Evolutionary conservation across 2,329 filamentous ascomycete species (phyloP).

Genomic region (Pyrenochaeta sp.): DNA sequence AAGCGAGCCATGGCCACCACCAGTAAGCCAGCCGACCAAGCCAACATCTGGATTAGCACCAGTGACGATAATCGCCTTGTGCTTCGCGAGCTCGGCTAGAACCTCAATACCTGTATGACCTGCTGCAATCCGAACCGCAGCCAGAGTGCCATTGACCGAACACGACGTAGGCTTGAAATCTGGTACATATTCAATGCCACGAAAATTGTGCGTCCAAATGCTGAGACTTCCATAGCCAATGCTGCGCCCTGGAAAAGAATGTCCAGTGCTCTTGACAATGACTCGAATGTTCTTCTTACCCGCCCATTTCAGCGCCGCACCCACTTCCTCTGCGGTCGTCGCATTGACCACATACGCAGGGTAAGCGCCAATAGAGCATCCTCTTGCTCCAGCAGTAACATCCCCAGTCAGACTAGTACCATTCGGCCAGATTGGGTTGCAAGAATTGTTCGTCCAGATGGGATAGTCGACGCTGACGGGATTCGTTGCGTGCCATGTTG

Average conservation of each 20-base stretch:
- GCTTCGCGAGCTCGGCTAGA: constrained; percentile 21
- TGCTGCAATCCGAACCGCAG: constrained; percentile 30
- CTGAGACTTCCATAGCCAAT: constrained; percentile 24
- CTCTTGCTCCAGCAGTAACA: constrained; percentile 24
- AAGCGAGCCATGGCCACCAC: constrained; percentile 51
- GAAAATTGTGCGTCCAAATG: constrained; percentile 43
- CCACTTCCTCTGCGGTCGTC: constrained; percentile 27
- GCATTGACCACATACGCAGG: constrained; percentile 42
- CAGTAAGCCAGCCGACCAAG: constrained; percentile 51
- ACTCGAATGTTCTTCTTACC: constrained; percentile 30
- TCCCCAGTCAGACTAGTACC: constrained; percentile 41
- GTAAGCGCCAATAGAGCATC: constrained; percentile 35
- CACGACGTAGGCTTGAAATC: constrained; percentile 30
- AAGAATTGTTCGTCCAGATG: constrained; percentile 40
- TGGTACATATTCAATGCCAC: constrained; percentile 30
- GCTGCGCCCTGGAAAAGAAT: constrained; percentile 35
- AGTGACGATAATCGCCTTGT: constrained; percentile 26
- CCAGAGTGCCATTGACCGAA: background rate
- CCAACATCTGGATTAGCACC: constrained; percentile 46
- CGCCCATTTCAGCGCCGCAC: constrained; percentile 33
- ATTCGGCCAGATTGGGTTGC: constrained; percentile 41
- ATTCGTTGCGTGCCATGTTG: constrained; percentile 34
- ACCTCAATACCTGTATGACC: constrained; percentile 30
- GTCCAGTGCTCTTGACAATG: constrained; percentile 39
- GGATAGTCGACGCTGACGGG: constrained; percentile 42